Evolutionary conservation across 441 rosid genomes (phyloP).

Genomic region (Hura crepitans): DNA sequence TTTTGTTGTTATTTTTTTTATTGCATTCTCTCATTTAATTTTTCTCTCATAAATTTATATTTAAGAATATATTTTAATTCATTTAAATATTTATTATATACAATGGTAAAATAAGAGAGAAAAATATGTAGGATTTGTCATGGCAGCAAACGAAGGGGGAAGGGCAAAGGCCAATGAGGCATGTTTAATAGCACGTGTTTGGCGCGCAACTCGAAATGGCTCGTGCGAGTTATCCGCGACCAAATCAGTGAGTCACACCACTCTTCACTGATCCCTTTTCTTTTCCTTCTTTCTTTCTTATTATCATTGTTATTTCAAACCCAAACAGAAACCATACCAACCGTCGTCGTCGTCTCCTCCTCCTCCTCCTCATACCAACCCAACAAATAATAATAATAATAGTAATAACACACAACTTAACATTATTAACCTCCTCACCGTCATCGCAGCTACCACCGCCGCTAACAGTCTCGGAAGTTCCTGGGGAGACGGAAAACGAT

Average conservation of each 20-base stretch:
- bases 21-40: no score
- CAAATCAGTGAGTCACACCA: conserved; percentile 18
- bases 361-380: neutral
- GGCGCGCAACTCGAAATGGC: neutral
- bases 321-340: neutral
- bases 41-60: no score
- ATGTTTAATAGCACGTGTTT: conserved; percentile 12
- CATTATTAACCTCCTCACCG: neutral
- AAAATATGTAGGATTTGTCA: no score
- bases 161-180: no score
- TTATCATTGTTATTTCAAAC: neutral
- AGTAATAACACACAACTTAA: neutral
- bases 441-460: neutral
- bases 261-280: neutral
- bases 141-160: no score
- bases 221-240: conserved; percentile 14
- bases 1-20: no score
- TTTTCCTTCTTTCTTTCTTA: neutral
- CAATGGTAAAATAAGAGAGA: no score
- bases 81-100: no score
- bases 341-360: neutral
- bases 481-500: neutral
- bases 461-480: neutral
- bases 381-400: neutral
- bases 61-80: no score